These are phyloP conservation scores for Primulina eburnea DNA, from an alignment of 257 asterid species.

Conservation along the genomic window DNA sequence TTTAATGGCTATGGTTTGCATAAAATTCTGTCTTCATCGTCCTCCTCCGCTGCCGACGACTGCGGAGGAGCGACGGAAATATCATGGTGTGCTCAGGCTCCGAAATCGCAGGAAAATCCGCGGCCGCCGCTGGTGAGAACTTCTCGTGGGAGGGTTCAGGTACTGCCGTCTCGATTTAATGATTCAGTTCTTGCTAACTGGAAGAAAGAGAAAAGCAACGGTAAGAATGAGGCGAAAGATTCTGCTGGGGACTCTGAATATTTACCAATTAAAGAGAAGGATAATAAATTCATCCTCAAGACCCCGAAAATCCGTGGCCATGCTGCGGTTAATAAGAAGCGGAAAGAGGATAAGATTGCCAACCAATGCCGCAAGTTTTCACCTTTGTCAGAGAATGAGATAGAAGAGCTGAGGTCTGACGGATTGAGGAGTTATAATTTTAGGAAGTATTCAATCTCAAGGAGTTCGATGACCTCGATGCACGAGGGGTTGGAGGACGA, in stretches of 20 bases:
- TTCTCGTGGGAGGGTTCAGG: constrained; percentile 96
- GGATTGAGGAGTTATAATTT: constrained; percentile 28
- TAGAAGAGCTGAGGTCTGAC: constrained; percentile 48
- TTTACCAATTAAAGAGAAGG: constrained; percentile 43
- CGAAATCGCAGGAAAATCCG: constrained; percentile 43
- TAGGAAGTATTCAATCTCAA: constrained; percentile 39
- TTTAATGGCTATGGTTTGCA: constrained; percentile 48
- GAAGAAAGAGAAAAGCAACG: constrained; percentile 77
- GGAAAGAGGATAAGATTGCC: constrained; percentile 27
- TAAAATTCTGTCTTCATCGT: constrained; percentile 33
- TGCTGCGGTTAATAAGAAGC: constrained; percentile 35
- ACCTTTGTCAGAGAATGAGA: constrained; percentile 56
- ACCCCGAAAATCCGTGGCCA: constrained; percentile 37
- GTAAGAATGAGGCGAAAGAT: constrained; percentile 44
- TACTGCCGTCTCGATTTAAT: constrained; percentile 84
- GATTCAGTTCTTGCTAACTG: constrained; percentile 89
- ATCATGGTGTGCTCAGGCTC: constrained; percentile 32
- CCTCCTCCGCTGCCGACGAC: constrained; percentile 26
- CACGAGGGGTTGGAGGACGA: constrained; percentile 43
- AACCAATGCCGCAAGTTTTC: constrained; percentile 51
- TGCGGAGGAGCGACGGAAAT: constrained; percentile 31
- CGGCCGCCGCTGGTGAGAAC: constrained; percentile 92
- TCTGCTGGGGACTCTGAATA: constrained; percentile 64
- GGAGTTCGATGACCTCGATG: neutral
- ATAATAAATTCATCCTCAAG: constrained; percentile 35